Conservation (phyloP, 352 stramenopile species). For the Halophytophthora polymorphica region DNA sequence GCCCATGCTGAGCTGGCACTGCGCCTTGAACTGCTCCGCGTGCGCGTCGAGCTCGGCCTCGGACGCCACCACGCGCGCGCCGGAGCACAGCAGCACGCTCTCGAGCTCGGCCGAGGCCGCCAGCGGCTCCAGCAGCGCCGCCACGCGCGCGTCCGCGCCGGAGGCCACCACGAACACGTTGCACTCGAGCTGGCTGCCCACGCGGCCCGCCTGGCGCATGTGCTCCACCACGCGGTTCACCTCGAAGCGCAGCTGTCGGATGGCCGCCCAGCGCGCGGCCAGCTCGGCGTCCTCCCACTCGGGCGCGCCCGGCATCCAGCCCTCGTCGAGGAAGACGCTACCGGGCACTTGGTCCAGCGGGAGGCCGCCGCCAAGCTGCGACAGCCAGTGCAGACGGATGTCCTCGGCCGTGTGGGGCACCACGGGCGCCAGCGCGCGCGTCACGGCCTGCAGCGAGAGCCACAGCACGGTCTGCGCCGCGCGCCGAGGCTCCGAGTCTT, state of each 20-base stretch:
- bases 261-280: constrained; percentile 79
- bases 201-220: constrained; percentile 46
- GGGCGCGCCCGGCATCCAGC: constrained; percentile 49
- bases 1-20: constrained; percentile 28
- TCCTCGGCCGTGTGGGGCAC: constrained; percentile 96
- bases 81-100: constrained; percentile 74
- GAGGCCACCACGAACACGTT: constrained; percentile 53
- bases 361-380: constrained; percentile 39
- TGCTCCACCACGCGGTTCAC: constrained; percentile 78
- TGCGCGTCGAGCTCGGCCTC: constrained; percentile 35
- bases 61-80: constrained; percentile 36
- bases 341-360: constrained; percentile 52
- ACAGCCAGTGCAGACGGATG: constrained; percentile 89
- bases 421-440: constrained; percentile 82
- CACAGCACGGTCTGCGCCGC: constrained; percentile 88
- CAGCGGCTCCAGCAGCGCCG: constrained; percentile 42
- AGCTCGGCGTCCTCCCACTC: constrained; percentile 56
- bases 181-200: constrained; percentile 76
- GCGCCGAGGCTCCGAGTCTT: constrained; percentile 75
- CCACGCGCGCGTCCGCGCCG: constrained; percentile 50
- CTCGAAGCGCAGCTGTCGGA: constrained; percentile 85
- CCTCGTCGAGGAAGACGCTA: constrained; percentile 72
- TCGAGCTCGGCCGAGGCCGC: constrained; percentile 38
- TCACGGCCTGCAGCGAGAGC: constrained; percentile 60
- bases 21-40: constrained; percentile 30